Base-by-base conservation (phyloP, 768 basidiomycete species). In the Boletus reticuloceps region DNA sequence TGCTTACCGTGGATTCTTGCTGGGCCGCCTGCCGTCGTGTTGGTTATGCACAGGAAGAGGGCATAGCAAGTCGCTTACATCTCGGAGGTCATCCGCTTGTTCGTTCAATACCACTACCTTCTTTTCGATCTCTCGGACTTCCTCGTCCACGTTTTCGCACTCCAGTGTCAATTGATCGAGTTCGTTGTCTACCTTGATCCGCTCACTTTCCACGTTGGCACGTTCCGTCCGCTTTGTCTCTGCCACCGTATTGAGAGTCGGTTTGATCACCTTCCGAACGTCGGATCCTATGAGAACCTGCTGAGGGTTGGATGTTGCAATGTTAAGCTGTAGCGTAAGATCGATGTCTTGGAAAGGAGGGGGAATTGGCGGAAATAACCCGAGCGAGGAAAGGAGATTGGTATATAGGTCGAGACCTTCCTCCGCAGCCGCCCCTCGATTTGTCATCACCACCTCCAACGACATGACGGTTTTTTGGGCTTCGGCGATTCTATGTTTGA, bases 71-170 rank as follows among this genome's bases (percentile, higher is more conserved):
- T 6, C 46, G 75, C 80, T 59, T 50, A 91, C 93, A 69, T 93
- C 90, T 69, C 91, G 83, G 47, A 92, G 73, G 61, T 89, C 86
- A 58, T 91, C 88, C 11, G 89, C 89, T 68, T 91, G 85, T 52
- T 89, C 85, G 55, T 82, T 87, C 52, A 91, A 61, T 9, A 73
- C 82, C 20, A 74, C 76, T 11, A 87, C 85, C 68, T 90, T 89
- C 69, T 87, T 86, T 67, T 89, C 88, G 22, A 87, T 67, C 64
- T 88, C 87, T 45, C 73, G 76, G 22, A 89, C 82, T 58, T 94
- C 90, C 63, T 91, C 86, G 53, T 89, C 89, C 56, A 88, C 72
- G 52, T 89, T 88, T 69, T 95, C 92, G 64, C 89, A 90, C 57
- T 89, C 85, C 51, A 85, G 73, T 1, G 79, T 82, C 50, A 91